These are phyloP conservation scores for Penicillium ochrochloron DNA, from an alignment of 495 filamentous ascomycete genomes.

Conservation along the genomic window DNA sequence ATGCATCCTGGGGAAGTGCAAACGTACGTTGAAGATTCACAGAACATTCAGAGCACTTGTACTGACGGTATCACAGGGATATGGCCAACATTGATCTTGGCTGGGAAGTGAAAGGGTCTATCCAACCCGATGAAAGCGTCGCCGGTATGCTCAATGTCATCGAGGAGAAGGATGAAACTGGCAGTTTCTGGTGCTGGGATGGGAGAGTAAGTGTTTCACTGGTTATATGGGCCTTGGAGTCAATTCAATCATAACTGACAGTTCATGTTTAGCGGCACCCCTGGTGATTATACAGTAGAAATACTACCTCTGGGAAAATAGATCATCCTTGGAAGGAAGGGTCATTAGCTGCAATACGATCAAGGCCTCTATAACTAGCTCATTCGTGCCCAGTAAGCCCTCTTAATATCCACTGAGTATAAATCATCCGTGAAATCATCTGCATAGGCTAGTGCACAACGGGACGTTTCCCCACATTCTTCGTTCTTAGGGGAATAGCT, in stretches of 20 bases:
- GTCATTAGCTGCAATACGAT: no score
- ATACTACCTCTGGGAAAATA: no score
- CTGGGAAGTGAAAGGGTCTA: conserved; percentile 55
- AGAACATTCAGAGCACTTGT: background rate
- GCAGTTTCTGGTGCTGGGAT: conserved; percentile 62
- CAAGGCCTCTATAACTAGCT: background rate
- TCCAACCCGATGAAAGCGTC: conserved; percentile 53
- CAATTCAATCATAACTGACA: background rate
- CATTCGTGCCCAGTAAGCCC: background rate
- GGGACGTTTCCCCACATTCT: background rate
- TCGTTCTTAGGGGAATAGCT: background rate
- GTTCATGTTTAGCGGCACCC: background rate
- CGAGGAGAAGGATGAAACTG: conserved; percentile 49
- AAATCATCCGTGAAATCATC: background rate
- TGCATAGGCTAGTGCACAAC: background rate
- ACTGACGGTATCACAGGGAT: conserved; percentile 33
- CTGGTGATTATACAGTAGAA: background rate
- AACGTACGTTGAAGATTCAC: conserved; percentile 41
- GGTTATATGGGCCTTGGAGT: background rate
- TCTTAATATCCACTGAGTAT: background rate
- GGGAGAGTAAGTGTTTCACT: conserved; percentile 40
- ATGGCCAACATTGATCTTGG: conserved; percentile 52
- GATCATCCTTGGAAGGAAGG: no score
- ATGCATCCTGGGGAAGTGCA: conserved; percentile 62
- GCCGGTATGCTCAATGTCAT: conserved; percentile 56